Base-by-base conservation (phyloP, 2,329 filamentous ascomycete species). In the Xylaria sp. region DNA sequence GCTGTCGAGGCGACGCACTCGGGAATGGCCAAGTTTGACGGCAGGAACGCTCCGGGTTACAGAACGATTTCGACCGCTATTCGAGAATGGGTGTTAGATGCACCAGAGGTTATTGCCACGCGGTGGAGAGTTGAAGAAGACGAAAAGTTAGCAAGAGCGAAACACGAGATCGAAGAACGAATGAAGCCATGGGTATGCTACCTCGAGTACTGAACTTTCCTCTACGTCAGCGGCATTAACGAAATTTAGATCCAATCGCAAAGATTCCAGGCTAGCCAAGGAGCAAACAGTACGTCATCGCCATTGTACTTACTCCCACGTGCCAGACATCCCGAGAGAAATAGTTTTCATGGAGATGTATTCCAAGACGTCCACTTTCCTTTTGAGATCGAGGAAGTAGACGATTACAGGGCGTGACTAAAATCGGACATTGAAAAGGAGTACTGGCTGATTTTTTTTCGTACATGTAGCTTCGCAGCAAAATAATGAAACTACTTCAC, bases 21-120 rank as follows among this genome's bases (percentile, higher is more conserved):
- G 0, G 72, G 75, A 27, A 76, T 81, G 68, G 79, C 77, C 68
- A 77, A 75, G 57, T 80, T 79, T 53, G 68, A 86, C 21, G 83
- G 83, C 64, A 80, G 82, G 49, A 84, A 80, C 63, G 83, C 90
- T 0, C 87, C 90, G 0, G 90, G 90, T 0, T 93, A 88, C 70
- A 73, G 79, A 4, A 82, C 78, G 10, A 73, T 86, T 13, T 77
- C 81, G 2, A 80, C 77, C 1, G 78, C 82, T 11, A 76, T 86
- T 8, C 75, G 76, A 3, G 78, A 83, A 46, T 86, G 84, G 83
- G 76, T 81, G 9, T 73, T 76, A 1, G 83, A 85, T 49, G 85
- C 87, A 0, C 84, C 84, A 1, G 72, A 76, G 1, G 77, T 84
- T 7, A 85, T 90, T 47, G 69, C 75, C 8, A 78, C 80, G 11